phyloP scores from a whole-genome alignment of 2,329 filamentous ascomycete genomes.

The Scedosporium minutisporum region DNA sequence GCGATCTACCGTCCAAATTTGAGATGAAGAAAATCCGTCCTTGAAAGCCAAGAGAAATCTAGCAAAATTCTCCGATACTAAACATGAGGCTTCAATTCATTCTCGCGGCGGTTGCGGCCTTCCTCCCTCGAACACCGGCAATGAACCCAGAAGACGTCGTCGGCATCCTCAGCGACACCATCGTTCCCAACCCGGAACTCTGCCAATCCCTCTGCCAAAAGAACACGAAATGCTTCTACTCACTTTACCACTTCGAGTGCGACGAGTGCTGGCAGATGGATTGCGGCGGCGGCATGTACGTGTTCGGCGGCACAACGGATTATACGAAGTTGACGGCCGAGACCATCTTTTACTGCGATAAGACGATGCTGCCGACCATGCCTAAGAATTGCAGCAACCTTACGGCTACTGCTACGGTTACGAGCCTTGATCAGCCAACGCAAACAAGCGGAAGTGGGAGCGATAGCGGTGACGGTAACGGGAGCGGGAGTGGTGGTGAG shows the following conservation, averaged over 20 bases:
- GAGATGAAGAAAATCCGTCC: too few species aligned
- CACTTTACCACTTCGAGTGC: neutral
- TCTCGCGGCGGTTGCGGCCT: neutral
- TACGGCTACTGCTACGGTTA: neutral
- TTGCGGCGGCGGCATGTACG: neutral
- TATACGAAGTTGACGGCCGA: neutral
- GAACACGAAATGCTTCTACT: neutral
- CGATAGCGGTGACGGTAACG: too few species aligned
- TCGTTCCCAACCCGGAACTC: slow-evolving; percentile 1
- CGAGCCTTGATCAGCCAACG: neutral
- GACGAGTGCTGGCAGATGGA: slow-evolving; percentile 4
- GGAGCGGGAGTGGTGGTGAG: too few species aligned
- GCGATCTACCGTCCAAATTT: too few species aligned
- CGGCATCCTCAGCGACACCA: slow-evolving; percentile 1
- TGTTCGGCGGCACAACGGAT: neutral
- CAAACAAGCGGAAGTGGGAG: neutral
- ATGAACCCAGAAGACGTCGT: slow-evolving; percentile 3
- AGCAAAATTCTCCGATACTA: neutral
- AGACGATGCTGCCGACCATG: neutral
- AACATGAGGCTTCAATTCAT: neutral
- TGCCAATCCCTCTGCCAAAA: neutral
- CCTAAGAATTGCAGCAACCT: neutral
- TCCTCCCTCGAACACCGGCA: neutral
- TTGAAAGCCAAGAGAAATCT: neutral
- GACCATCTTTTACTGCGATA: neutral